These are phyloP conservation scores for Ophiostoma himal-ulmi DNA, from an alignment of 2,329 filamentous ascomycete species.

Conservation along the genomic window DNA sequence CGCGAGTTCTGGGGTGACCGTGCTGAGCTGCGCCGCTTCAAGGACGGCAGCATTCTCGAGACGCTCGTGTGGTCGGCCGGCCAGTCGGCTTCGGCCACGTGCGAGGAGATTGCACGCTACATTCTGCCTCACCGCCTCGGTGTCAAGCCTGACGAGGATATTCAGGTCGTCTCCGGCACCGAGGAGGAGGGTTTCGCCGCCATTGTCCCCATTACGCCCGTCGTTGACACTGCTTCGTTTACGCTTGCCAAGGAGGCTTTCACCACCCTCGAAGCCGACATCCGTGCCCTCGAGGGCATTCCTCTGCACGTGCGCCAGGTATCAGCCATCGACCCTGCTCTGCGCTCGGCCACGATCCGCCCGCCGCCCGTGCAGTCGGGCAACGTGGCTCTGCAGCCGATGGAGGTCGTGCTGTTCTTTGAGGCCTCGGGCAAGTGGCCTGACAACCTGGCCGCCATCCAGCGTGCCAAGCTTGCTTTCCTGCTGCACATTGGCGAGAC, in stretches of 20 bases:
- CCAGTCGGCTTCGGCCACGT: constrained; percentile 56
- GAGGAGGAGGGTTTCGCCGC: constrained; percentile 39
- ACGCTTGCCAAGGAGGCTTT: constrained; percentile 65
- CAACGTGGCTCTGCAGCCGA: constrained; percentile 47
- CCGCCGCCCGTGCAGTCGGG: constrained; percentile 44
- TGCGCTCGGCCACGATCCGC: constrained; percentile 66
- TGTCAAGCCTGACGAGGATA: constrained; percentile 44
- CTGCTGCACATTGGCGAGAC: constrained; percentile 68
- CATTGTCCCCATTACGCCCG: constrained; percentile 42
- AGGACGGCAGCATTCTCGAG: constrained; percentile 88
- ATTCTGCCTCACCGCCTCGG: constrained; percentile 65
- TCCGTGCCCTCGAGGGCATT: constrained; percentile 72
- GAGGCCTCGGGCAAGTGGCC: constrained; percentile 93
- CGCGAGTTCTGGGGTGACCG: constrained; percentile 93
- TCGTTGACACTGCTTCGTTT: constrained; percentile 54
- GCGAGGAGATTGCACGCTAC: constrained; percentile 73
- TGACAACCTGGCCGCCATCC: constrained; percentile 82
- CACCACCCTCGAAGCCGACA: constrained; percentile 64
- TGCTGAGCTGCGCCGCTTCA: constrained; percentile 87
- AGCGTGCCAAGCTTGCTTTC: constrained; percentile 90
- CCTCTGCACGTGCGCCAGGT: constrained; percentile 83
- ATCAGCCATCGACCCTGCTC: constrained; percentile 61
- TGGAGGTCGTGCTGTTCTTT: constrained; percentile 81
- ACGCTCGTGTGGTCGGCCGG: constrained; percentile 74
- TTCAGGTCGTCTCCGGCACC: constrained; percentile 42